Conservation (phyloP, 2,329 filamentous ascomycete species). For the Talaromyces sp. region DNA sequence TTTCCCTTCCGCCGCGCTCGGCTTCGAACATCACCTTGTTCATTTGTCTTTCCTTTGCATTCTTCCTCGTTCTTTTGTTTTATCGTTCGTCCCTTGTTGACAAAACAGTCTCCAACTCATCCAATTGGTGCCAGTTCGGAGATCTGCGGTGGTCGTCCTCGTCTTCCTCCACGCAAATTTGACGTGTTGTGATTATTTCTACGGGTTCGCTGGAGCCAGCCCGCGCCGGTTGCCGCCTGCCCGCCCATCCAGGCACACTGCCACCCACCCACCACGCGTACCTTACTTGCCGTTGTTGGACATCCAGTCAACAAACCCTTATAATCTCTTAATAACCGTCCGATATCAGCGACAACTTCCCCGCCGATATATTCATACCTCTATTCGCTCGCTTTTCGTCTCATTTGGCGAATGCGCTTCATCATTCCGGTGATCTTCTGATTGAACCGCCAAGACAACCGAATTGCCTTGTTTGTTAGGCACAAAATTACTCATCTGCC, state of each 20-base stretch:
- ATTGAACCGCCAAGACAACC: constrained; percentile 8
- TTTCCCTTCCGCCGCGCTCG: constrained; percentile 26
- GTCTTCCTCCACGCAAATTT: not conserved
- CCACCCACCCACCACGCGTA: constrained; percentile 12
- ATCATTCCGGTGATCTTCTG: not conserved
- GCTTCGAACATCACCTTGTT: constrained; percentile 11
- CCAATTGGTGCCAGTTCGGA: not conserved
- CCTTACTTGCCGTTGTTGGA: constrained; percentile 8
- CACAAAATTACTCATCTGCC: constrained; percentile 5
- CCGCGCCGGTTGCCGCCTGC: constrained; percentile 12
- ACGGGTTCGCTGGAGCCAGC: constrained; percentile 8
- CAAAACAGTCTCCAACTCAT: not conserved
- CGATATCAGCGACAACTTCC: not conserved
- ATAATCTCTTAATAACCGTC: not conserved
- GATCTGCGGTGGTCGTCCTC: not conserved
- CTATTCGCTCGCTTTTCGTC: not conserved
- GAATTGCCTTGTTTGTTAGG: constrained; percentile 2
- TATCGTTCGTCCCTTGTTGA: not conserved
- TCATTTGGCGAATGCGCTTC: not conserved
- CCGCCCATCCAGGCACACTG: not conserved
- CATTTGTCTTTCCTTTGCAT: constrained; percentile 14
- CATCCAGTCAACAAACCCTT: constrained; percentile 1
- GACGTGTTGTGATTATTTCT: constrained; percentile 9
- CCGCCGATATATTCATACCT: not conserved
- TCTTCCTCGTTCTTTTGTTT: not conserved